phyloP scores from a whole-genome alignment of 139 green algal genomes.

The Nannochloris sp. region DNA sequence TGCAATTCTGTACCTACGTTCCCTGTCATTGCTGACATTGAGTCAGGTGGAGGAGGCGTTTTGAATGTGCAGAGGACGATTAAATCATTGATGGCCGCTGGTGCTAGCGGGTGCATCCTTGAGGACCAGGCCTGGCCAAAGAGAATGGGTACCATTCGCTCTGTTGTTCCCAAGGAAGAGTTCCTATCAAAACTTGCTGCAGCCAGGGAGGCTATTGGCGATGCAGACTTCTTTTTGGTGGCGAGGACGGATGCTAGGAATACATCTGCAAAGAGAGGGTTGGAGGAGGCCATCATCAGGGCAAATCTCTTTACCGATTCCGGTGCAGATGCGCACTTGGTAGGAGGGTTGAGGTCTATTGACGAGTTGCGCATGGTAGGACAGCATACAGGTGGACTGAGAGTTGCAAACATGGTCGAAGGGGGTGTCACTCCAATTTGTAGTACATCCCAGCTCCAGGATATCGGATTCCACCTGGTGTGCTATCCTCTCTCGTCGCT shows the following conservation, averaged over 20 bases:
- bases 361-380: slow-evolving; percentile 60
- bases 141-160: slow-evolving; percentile 46
- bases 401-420: slow-evolving; percentile 68
- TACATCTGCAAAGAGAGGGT: slow-evolving; percentile 54
- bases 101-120: slow-evolving; percentile 61
- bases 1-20: slow-evolving; percentile 36
- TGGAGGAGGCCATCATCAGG: slow-evolving; percentile 43
- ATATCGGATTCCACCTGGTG: slow-evolving; percentile 63
- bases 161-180: slow-evolving; percentile 52
- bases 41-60: slow-evolving; percentile 70
- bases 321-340: slow-evolving; percentile 61
- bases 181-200: slow-evolving; percentile 59
- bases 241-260: slow-evolving; percentile 52
- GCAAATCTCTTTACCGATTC: slow-evolving; percentile 66
- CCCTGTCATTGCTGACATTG: slow-evolving; percentile 63
- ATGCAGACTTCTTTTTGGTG: slow-evolving; percentile 73
- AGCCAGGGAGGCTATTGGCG: slow-evolving; percentile 56
- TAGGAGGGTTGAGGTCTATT: slow-evolving; percentile 53
- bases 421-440: slow-evolving; percentile 57
- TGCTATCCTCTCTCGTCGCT: slow-evolving; percentile 51
- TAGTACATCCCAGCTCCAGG: slow-evolving; percentile 37
- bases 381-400: slow-evolving; percentile 40
- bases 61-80: slow-evolving; percentile 80
- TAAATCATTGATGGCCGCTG: slow-evolving; percentile 62
- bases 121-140: slow-evolving; percentile 75